Evolutionary conservation across 1,284 basidiomycete genomes (phyloP).

Genomic region (Veloboletus limbatus): DNA sequence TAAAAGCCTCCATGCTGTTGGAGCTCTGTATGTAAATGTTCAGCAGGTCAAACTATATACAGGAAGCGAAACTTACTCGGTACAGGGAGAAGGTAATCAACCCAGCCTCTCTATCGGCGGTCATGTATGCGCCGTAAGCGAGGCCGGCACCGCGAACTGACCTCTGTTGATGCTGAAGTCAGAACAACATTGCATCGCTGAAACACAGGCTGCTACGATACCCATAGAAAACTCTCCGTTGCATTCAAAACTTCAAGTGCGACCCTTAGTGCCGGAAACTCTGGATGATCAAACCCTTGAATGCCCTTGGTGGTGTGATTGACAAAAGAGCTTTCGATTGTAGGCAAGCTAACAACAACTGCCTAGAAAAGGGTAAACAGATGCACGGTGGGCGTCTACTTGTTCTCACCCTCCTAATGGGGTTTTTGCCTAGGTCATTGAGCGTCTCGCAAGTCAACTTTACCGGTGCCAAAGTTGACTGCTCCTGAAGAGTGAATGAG

Average conservation of each 20-base stretch:
- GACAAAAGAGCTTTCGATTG: conserved; percentile 92
- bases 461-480: conserved; percentile 61
- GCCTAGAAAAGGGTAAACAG: conserved; percentile 47
- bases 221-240: conserved; percentile 95
- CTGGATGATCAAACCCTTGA: conserved; percentile 77
- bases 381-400: background rate
- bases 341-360: conserved; percentile 83
- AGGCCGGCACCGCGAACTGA: conserved; percentile 90
- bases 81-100: conserved; percentile 81
- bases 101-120: conserved; percentile 80
- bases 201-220: conserved; percentile 32
- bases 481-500: conserved; percentile 35
- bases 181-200: conserved; percentile 10
- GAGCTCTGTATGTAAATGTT: conserved; percentile 66
- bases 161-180: conserved; percentile 42
- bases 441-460: conserved; percentile 71
- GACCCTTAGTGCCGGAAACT: conserved; percentile 84
- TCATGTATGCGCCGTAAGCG: conserved; percentile 89
- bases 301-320: conserved; percentile 80
- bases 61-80: conserved; percentile 50
- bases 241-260: conserved; percentile 89
- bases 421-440: conserved; percentile 71
- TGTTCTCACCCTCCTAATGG: conserved; percentile 62
- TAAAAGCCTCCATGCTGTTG: conserved; percentile 80
- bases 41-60: conserved; percentile 1